Base-by-base conservation (phyloP, 371 early-diverging fungal species). In the Haplosporangium sp. region DNA sequence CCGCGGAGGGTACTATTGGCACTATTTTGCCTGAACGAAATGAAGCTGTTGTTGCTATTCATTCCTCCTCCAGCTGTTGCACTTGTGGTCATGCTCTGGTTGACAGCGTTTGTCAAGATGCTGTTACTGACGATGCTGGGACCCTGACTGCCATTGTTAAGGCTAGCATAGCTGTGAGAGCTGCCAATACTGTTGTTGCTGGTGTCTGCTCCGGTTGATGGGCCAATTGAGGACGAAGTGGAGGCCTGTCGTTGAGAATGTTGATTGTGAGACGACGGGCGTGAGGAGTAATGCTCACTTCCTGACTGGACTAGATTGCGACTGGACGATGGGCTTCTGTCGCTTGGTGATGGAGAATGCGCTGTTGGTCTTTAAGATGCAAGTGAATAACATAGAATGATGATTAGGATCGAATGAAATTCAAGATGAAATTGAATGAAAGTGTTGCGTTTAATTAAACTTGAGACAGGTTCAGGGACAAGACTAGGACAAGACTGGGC, bases 21-120 rank as follows among this genome's bases (percentile, higher is more conserved):
- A 52, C 7, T 52, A 46, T 47, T 62, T 43, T 65, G 73, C 37
- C 64, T 68, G 51, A 52, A 29, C 10, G 70, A 48, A 50, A 75
- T 59, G 64, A 76, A 63, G 60, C 76, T 76, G 64, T 55, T 76
- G 59, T 76, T 76, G 64, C 71, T 70, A 37, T 66, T 67, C 59
- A 66, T 57, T 23, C 59, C 62, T 51, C 57, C 59, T 51, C 53
- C 61, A 18, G 47, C 57, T 20, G 20, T 47, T 29, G 20, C 61
- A 40, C 47, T 37, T 9, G 50, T n/a, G 48, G 48, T 12, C 6
- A 57, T 54, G 43, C 68, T 68, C 18, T 63, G 74, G 38, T 61
- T 61, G 50, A 74, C 58, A 45, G 69, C 52, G 60, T 52, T 74
- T 43, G 50, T 69, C 21, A 76, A 60, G 47, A 76, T 67, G 13